phyloP scores from a whole-genome alignment of 495 filamentous ascomycete species.

The Podospora pseudopauciseta region DNA sequence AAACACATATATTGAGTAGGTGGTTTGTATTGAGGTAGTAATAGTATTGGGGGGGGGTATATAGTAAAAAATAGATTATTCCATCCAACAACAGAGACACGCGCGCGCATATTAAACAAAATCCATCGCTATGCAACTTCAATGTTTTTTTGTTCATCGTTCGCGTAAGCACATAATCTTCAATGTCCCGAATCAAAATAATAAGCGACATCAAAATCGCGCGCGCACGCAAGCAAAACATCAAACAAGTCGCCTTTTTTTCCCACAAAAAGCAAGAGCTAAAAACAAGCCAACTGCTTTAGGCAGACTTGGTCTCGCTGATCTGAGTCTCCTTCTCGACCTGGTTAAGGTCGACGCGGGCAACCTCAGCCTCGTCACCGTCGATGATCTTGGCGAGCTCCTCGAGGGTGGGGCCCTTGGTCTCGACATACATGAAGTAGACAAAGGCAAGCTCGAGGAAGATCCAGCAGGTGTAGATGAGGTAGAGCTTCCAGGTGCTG shows the following conservation, averaged over 20 bases:
- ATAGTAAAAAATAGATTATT: slow-evolving; percentile 11
- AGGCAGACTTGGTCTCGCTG: slow-evolving; percentile 26
- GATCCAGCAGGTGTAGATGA: slow-evolving; percentile 63
- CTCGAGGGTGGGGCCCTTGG: slow-evolving; percentile 60
- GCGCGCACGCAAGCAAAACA: slow-evolving; percentile 6
- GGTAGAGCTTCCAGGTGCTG: slow-evolving; percentile 56
- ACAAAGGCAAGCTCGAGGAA: slow-evolving; percentile 56
- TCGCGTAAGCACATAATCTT: background rate
- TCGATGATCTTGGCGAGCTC: slow-evolving; percentile 62
- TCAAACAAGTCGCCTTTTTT: background rate
- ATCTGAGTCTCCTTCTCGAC: slow-evolving; percentile 37
- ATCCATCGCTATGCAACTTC: slow-evolving; percentile 7
- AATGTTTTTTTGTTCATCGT: background rate
- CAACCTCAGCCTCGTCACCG: slow-evolving; percentile 52
- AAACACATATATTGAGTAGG: background rate
- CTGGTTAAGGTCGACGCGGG: slow-evolving; percentile 38
- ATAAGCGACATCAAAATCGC: too few species aligned
- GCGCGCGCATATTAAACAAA: slow-evolving; percentile 9
- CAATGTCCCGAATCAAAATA: slow-evolving; percentile 2
- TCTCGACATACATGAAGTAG: slow-evolving; percentile 66
- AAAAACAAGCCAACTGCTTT: slow-evolving; percentile 11
- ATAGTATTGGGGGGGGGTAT: background rate
- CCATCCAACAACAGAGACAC: background rate
- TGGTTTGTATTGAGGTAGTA: background rate
- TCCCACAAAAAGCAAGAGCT: background rate